Conservation (phyloP, 352 stramenopile genomes). For the Pythium phragmiticola region DNA sequence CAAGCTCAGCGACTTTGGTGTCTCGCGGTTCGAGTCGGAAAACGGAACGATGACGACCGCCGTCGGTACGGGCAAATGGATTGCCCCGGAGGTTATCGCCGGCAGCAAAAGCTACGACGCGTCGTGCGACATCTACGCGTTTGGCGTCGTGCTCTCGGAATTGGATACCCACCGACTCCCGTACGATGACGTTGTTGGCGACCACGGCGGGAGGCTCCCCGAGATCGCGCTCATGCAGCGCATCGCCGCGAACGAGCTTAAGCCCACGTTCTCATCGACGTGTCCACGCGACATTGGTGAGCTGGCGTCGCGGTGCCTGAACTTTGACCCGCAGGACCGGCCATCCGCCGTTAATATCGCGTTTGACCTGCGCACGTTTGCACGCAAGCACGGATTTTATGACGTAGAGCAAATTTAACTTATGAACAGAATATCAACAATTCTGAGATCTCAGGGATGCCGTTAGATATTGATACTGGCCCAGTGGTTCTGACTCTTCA, state of each 20-base stretch:
- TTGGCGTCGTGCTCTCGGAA: constrained; percentile 52
- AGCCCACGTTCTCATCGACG: constrained; percentile 20
- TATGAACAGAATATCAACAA: too few species aligned
- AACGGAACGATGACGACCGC: constrained; percentile 23
- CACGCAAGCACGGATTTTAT: constrained; percentile 11
- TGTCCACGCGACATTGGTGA: constrained; percentile 19
- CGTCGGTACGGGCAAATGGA: constrained; percentile 31
- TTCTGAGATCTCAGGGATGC: too few species aligned
- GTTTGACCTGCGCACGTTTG: constrained; percentile 17
- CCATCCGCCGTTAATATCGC: constrained; percentile 26
- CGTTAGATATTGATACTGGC: not conserved
- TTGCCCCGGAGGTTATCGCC: constrained; percentile 44
- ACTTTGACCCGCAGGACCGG: constrained; percentile 18
- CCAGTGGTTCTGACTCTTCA: not conserved
- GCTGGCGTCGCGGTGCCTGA: constrained; percentile 21
- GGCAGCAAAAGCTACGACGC: constrained; percentile 33
- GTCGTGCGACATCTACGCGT: constrained; percentile 46
- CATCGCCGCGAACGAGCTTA: constrained; percentile 28
- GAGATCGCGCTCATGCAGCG: constrained; percentile 39
- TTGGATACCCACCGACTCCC: constrained; percentile 50
- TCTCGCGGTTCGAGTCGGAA: constrained; percentile 20
- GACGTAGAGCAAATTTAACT: constrained; percentile 1
- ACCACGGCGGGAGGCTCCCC: constrained; percentile 27
- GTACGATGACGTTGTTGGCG: constrained; percentile 35
- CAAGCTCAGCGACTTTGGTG: constrained; percentile 30